phyloP scores from a whole-genome alignment of 1,139 yeast species.

The Geotrichum candidum region DNA sequence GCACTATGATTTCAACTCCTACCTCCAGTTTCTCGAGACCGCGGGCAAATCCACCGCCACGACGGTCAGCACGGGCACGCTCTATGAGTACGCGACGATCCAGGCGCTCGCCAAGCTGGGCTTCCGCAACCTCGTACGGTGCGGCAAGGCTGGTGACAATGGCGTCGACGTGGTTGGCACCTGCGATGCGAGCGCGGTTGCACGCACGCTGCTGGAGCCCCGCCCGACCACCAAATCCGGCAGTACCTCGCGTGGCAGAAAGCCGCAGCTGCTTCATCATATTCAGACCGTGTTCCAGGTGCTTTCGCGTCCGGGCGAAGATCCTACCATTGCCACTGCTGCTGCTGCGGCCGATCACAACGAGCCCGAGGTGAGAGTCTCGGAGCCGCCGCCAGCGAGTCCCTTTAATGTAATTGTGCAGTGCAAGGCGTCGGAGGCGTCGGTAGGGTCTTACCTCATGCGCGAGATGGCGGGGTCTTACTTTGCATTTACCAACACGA shows the following conservation, averaged over 20 bases:
- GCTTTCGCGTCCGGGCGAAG: background rate
- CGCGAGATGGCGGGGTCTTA: constrained; percentile 17
- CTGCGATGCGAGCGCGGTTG: background rate
- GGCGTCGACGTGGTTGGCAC: constrained; percentile 13
- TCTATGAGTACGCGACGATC: constrained; percentile 14
- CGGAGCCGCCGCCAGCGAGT: background rate
- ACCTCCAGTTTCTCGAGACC: constrained; percentile 7
- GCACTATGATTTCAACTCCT: constrained; percentile 11
- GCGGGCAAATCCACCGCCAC: constrained; percentile 6
- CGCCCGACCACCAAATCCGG: background rate
- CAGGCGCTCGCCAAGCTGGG: constrained; percentile 11
- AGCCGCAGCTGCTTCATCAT: background rate
- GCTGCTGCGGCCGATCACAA: background rate
- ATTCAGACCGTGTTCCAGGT: background rate
- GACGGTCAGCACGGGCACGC: constrained; percentile 8
- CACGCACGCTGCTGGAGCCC: background rate
- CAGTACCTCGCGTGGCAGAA: background rate
- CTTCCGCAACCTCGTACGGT: constrained; percentile 3
- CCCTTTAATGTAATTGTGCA: constrained; percentile 12
- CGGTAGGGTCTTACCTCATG: constrained; percentile 12
- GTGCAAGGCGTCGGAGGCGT: constrained; percentile 12
- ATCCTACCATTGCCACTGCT: too few relatives aligned
- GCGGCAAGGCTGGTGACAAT: constrained; percentile 15
- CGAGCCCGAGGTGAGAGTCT: background rate
- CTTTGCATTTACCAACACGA: constrained; percentile 5